Base-by-base conservation (phyloP, 208 protist species). In the Herpetomonas samuelpessoai region DNA sequence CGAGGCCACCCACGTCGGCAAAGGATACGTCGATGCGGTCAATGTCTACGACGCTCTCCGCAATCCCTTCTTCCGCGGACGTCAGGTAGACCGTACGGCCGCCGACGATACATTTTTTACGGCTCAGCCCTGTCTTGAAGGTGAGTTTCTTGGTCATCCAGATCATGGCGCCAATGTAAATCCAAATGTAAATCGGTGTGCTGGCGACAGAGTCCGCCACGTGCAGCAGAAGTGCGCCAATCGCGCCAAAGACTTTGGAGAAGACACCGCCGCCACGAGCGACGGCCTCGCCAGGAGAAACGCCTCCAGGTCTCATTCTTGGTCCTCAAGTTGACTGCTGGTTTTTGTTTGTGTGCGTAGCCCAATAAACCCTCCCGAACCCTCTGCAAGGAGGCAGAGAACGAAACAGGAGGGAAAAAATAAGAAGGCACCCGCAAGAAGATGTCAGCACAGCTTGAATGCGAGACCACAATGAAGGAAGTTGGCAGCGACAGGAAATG, bases 171-270 rank as follows among this genome's bases (percentile, higher is more conserved):
- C 76, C 81, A 29, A 83, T 46, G 71, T 91, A 92, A 21, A 94
- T 65, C 74, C 78, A 88, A 56, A 86, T 75, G 57, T 83, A 87
- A 4, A 88, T 47, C 22, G 88, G 81, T 25, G 74, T 89, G 41
- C 57, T 57, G 4, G 64, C 54, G 9, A 88, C 46, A 1, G 66
- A 65, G 25, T 67, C 18, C 39, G 4, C 56, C 3, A 77, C n/a
- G 25, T 65, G 55, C 1, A 1, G 2, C 16, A 62, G 24, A 4
- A 38, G 35, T 12, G 28, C 7, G 1, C 19, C 38, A 47, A 69
- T 21, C 18, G 22, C 47, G 0, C 38, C 28, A 0, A 68, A 7
- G 1, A 14, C 46, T 16, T 45, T 16, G 18, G 44, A 26, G 0
- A 66, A 14, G 21, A 57, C 3, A 12, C 29, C 10, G 4, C 55